These are phyloP conservation scores for Aulographum hederae DNA, from an alignment of 2,329 filamentous ascomycete species.

Conservation along the genomic window DNA sequence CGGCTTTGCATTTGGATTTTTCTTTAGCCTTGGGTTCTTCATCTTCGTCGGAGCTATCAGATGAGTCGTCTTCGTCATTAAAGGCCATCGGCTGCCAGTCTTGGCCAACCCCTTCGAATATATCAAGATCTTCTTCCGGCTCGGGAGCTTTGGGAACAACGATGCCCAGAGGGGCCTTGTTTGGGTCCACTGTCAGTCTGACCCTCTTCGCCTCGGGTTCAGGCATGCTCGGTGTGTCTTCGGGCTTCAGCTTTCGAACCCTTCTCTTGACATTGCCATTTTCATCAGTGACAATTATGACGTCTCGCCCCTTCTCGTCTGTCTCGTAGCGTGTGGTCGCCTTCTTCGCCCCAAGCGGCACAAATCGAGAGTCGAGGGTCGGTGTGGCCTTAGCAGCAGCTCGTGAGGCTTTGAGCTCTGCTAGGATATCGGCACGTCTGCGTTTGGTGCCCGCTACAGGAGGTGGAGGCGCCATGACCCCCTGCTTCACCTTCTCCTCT, in stretches of 20 bases:
- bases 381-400: slow-evolving; percentile 22
- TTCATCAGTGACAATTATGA: slow-evolving; percentile 38
- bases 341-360: slow-evolving; percentile 29
- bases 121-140: slow-evolving; percentile 33
- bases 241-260: slow-evolving; percentile 31
- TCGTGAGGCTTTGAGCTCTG: slow-evolving; percentile 8
- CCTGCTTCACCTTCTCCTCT: slow-evolving; percentile 36
- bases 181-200: slow-evolving; percentile 25
- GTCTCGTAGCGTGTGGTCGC: slow-evolving; percentile 35
- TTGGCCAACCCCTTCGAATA: slow-evolving; percentile 40
- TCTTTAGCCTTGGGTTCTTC: slow-evolving; percentile 8
- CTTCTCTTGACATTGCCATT: slow-evolving; percentile 45
- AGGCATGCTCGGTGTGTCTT: slow-evolving; percentile 10
- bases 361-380: slow-evolving; percentile 34
- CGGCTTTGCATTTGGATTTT: too few relatives aligned
- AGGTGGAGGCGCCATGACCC: slow-evolving; percentile 28
- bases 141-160: slow-evolving; percentile 11
- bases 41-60: slow-evolving; percentile 8
- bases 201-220: slow-evolving; percentile 12
- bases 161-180: slow-evolving; percentile 28
- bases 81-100: slow-evolving; percentile 42
- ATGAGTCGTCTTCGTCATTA: slow-evolving; percentile 27
- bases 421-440: slow-evolving; percentile 20
- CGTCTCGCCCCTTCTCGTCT: slow-evolving; percentile 36
- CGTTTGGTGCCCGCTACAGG: slow-evolving; percentile 29